phyloP scores from a whole-genome alignment of 208 protist species.

The Leishmania gerbilli region DNA sequence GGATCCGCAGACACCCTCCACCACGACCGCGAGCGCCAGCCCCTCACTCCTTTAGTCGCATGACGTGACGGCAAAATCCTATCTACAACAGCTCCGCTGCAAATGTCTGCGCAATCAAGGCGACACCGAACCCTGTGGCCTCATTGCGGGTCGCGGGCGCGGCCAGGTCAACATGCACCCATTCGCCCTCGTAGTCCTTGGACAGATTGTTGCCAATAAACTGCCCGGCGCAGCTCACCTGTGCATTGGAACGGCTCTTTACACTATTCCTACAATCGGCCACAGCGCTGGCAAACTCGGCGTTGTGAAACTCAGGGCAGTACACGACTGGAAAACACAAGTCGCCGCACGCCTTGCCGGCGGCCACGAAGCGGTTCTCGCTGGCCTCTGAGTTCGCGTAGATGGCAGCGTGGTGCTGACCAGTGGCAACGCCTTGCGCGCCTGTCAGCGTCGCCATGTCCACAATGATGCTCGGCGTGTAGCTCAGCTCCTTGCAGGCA shows the following conservation, averaged over 20 bases:
- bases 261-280: slow-evolving; percentile 85
- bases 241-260: slow-evolving; percentile 62
- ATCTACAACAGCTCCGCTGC: slow-evolving; percentile 31
- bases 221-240: slow-evolving; percentile 77
- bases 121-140: slow-evolving; percentile 79
- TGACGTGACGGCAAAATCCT: not conserved
- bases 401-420: slow-evolving; percentile 77
- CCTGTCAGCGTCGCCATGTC: slow-evolving; percentile 94
- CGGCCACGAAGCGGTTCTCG: slow-evolving; percentile 55
- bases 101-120: slow-evolving; percentile 63
- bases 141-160: slow-evolving; percentile 61
- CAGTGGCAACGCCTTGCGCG: slow-evolving; percentile 86
- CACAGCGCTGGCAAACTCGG: slow-evolving; percentile 67
- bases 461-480: slow-evolving; percentile 81
- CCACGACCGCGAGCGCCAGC: not conserved
- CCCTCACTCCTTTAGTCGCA: not conserved
- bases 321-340: slow-evolving; percentile 87
- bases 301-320: slow-evolving; percentile 85
- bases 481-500: slow-evolving; percentile 72
- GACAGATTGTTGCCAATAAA: slow-evolving; percentile 80
- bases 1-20: not conserved
- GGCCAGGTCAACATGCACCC: slow-evolving; percentile 90
- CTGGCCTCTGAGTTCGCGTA: slow-evolving; percentile 75
- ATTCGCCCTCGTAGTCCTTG: slow-evolving; percentile 67
- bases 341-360: slow-evolving; percentile 70